Evolutionary conservation across 208 protist species (phyloP).

Genomic region (Naegleria fowleri): DNA sequence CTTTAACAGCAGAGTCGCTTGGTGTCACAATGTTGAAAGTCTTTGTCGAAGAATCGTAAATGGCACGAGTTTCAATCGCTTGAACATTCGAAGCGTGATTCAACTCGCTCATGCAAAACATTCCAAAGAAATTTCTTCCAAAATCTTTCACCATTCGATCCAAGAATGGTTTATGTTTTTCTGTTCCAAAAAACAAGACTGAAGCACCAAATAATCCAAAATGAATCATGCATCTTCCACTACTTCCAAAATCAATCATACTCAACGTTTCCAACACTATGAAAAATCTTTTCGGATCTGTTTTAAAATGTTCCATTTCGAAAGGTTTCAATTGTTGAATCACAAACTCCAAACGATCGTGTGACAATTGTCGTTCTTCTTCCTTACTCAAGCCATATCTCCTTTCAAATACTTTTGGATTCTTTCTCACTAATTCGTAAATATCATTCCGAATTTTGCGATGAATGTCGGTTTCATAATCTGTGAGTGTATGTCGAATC

Average conservation of each 20-base stretch:
- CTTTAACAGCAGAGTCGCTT: slow-evolving; percentile 37
- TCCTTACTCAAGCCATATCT: not conserved
- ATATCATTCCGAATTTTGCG: not conserved
- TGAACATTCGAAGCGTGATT: slow-evolving; percentile 45
- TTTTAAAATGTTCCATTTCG: not conserved
- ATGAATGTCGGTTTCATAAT: too few relatives aligned
- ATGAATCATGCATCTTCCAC: not conserved
- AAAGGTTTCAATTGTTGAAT: not conserved
- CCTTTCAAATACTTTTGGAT: not conserved
- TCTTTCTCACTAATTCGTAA: not conserved
- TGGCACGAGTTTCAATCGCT: slow-evolving; percentile 43
- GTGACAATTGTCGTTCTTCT: not conserved
- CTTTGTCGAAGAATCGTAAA: slow-evolving; percentile 32
- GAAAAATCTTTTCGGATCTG: not conserved
- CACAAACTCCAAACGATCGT: not conserved
- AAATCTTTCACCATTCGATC: not conserved
- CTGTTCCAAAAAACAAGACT: not conserved
- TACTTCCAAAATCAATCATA: not conserved
- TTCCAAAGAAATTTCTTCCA: slow-evolving; percentile 31
- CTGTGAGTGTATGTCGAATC: too few relatives aligned
- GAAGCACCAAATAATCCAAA: not conserved
- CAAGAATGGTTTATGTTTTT: not conserved
- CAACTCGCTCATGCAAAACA: slow-evolving; percentile 46
- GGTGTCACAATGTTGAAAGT: slow-evolving; percentile 39
- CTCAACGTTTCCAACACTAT: not conserved